Evolutionary conservation across 1,284 basidiomycete genomes (phyloP), one percentile per base, ranked within the genome.

Genomic region (Apiotrichum laibachii): DNA sequence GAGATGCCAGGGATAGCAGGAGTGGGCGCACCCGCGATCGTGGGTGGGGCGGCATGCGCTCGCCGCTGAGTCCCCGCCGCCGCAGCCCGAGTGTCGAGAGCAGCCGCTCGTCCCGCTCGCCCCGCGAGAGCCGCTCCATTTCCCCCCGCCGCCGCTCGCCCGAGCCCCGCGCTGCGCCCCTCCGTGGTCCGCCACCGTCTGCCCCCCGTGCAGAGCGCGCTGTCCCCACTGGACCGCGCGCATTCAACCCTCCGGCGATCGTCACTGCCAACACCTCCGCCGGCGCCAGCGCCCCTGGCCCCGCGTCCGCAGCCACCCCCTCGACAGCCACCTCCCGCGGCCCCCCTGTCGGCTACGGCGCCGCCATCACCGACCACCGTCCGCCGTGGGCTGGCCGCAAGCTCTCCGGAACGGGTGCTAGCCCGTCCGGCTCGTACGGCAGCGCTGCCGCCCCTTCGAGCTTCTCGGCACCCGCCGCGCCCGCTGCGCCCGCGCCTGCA

Each of bases 181-280:
- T 53, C 67, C 37, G 70, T 65, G 40, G 69, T 67, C 12, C 55
- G 4, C 67, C 68, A 1, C 61, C 70, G 8, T 63, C 67, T 1
- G 63, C 58, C 11, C 69, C 55, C 2, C 52, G 57, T 15, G 48
- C 69, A 0, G 56, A 56, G 33, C 58, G 56, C 46, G 33, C 42
- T 16, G 52, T 59, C 7, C 67, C 70, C 0, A 67, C 69, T 1
- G 65, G 66, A 4, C 66, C 67, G 13, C 55, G 67, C 26, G 69
- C 67, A 2, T 60, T 60, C 47, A 57, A 55, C 13, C 50, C 59
- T 5, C 43, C 43, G 11, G 12, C 43, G 19, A 44, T 44, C 19
- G 43, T 44, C 26, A 55, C 39, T 26, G 47, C 42, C 8, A 9
- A 53, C 62, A 15, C 54, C 53, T 34, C 21, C 46, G 8, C 40